phyloP scores from a whole-genome alignment of 305 asterid genomes.

The Solanum hybrid region DNA sequence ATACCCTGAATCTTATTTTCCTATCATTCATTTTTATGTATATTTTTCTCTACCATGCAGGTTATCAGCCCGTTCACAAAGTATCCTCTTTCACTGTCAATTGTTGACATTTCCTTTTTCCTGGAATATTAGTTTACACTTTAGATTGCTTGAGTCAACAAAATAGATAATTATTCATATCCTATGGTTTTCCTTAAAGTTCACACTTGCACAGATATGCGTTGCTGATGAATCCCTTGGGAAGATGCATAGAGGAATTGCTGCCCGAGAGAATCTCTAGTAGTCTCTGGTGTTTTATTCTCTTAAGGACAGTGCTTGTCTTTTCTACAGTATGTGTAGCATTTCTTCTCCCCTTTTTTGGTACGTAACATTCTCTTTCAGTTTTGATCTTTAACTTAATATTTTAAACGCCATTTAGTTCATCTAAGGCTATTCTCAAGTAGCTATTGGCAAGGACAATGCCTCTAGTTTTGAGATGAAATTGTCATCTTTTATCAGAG shows the following conservation, averaged over 20 bases:
- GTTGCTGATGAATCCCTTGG: conserved; percentile 52
- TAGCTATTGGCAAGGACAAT: background rate
- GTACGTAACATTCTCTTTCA: conserved; percentile 15
- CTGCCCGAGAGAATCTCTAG: conserved; percentile 29
- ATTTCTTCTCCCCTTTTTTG: conserved; percentile 45
- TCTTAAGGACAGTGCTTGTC: conserved; percentile 40
- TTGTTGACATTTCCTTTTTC: background rate
- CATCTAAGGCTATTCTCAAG: background rate
- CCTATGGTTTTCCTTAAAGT: conserved; percentile 22
- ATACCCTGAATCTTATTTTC: background rate
- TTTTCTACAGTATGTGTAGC: conserved; percentile 46
- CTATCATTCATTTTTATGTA: background rate
- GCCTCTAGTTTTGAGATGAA: background rate
- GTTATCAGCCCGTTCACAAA: conserved; percentile 75
- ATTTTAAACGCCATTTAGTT: background rate
- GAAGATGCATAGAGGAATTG: conserved; percentile 44
- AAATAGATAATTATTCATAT: background rate
- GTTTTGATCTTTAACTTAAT: background rate
- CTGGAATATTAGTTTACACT: background rate
- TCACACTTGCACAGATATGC: conserved; percentile 29
- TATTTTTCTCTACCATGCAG: conserved; percentile 29
- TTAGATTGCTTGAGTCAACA: background rate
- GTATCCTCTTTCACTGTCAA: conserved; percentile 16
- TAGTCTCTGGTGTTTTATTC: conserved; percentile 36
- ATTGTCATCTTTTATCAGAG: background rate